Conservation (phyloP, 1,139 yeast genomes). For the Arxiozyma bovina region DNA sequence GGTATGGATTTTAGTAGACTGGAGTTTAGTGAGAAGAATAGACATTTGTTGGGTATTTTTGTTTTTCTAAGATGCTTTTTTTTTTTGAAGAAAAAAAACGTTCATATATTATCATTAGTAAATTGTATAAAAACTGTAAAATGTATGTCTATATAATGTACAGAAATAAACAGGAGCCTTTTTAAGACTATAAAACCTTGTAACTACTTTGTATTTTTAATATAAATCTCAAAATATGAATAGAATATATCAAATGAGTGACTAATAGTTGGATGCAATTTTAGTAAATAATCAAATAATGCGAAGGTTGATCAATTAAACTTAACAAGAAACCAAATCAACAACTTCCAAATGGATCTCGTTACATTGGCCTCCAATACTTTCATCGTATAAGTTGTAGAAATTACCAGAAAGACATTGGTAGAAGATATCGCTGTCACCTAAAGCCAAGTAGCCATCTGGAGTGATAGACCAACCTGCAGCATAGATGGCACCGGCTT, state of each 20-base stretch:
- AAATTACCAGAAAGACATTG: constrained; percentile 76
- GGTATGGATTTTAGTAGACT: too few species aligned
- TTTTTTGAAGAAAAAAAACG: background rate
- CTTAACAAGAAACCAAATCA: constrained; percentile 54
- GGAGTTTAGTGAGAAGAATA: too few species aligned
- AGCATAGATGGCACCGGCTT: constrained; percentile 80
- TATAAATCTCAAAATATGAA: too few species aligned
- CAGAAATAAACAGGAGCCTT: background rate
- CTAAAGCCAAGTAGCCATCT: constrained; percentile 65
- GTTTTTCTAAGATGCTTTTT: too few species aligned
- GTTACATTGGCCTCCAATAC: constrained; percentile 63
- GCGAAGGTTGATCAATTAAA: background rate
- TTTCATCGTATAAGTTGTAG: constrained; percentile 75
- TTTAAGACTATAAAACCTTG: too few species aligned
- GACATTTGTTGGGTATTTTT: too few species aligned
- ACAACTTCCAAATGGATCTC: too few species aligned
- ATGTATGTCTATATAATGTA: background rate
- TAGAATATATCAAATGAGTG: constrained; percentile 1
- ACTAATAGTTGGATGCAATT: background rate
- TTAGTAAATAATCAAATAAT: background rate
- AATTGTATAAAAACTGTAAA: background rate
- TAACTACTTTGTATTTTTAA: too few species aligned
- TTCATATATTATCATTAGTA: background rate
- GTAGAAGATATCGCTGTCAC: constrained; percentile 58
- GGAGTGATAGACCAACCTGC: constrained; percentile 68